Evolutionary conservation across 495 filamentous ascomycete genomes (phyloP).

Genomic region (Cercophora scortea): DNA sequence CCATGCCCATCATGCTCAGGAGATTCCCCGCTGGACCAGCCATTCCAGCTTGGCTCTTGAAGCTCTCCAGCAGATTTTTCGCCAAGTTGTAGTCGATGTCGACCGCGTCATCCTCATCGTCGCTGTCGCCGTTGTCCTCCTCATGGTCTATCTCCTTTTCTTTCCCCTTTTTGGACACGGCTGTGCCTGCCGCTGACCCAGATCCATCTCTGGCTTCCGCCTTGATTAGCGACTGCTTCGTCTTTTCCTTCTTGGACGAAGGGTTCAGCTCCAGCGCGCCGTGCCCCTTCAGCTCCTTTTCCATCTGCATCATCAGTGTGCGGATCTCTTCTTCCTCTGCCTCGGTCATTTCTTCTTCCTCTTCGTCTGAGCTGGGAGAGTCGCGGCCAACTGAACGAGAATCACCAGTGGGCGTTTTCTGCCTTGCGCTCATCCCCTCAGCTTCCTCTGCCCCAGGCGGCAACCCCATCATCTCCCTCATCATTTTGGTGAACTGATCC

Average conservation of each 20-base stretch:
- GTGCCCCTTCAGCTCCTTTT: constrained; percentile 67
- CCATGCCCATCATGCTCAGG: constrained; percentile 74
- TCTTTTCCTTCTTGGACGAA: constrained; percentile 1
- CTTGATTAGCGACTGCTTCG: not conserved
- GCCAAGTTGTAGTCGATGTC: constrained; percentile 81
- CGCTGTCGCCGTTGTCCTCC: constrained; percentile 14
- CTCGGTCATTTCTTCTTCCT: constrained; percentile 29
- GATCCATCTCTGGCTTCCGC: constrained; percentile 6
- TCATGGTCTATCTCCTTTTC: constrained; percentile 9
- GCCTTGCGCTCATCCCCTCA: constrained; percentile 10
- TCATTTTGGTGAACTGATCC: constrained; percentile 74
- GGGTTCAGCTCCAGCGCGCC: constrained; percentile 65
- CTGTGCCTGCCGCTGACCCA: not conserved
- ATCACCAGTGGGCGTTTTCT: constrained; percentile 2
- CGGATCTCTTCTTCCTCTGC: constrained; percentile 65
- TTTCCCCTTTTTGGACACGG: not conserved
- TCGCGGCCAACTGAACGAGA: not conserved
- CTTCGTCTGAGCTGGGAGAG: constrained; percentile 1
- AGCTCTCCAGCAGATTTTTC: constrained; percentile 84
- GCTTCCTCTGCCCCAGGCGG: constrained; percentile 26
- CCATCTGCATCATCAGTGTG: constrained; percentile 68
- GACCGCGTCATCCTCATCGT: constrained; percentile 48
- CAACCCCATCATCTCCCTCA: constrained; percentile 93
- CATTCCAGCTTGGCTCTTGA: constrained; percentile 79
- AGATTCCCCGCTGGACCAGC: constrained; percentile 81